phyloP scores from a whole-genome alignment of 192 early-diverging fungal species.

The Thamnidium elegans region DNA sequence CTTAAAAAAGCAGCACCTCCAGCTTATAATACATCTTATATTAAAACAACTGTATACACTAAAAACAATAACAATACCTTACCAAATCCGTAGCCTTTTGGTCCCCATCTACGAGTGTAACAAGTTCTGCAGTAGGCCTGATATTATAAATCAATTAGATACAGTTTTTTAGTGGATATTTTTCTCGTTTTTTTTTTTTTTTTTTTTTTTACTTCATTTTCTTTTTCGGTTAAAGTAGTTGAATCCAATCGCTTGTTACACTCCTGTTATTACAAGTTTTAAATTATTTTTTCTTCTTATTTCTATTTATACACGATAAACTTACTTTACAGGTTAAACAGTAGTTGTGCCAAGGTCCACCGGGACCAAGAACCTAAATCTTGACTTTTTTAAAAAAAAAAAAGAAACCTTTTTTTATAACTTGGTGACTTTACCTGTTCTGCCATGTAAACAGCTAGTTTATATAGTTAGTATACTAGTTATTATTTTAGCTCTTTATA shows the following conservation, averaged over 20 bases:
- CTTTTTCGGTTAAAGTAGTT: conserved; percentile 47
- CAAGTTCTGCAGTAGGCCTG: conserved; percentile 59
- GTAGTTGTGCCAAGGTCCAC: conserved; percentile 33
- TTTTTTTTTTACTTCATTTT: conserved; percentile 44
- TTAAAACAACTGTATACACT: background rate
- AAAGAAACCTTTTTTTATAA: too few species aligned
- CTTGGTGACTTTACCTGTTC: conserved; percentile 28
- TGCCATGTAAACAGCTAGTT: conserved; percentile 49
- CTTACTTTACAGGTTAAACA: conserved; percentile 36
- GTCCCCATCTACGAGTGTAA: conserved; percentile 54
- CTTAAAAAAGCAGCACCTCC: conserved; percentile 32
- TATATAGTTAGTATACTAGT: background rate
- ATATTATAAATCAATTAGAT: background rate
- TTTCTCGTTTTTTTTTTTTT: background rate
- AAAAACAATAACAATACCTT: background rate
- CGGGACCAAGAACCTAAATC: conserved; percentile 37
- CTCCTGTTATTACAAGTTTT: conserved; percentile 28
- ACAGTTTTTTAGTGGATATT: background rate
- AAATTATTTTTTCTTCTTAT: background rate
- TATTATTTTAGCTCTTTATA: background rate
- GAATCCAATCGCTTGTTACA: conserved; percentile 59
- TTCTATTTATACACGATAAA: background rate
- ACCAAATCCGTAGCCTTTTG: conserved; percentile 47
- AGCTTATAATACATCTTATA: conserved; percentile 13
- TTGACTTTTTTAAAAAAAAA: too few species aligned